These are phyloP conservation scores for Ampelomyces quisqualis DNA, from an alignment of 2,329 filamentous ascomycete genomes.

Conservation along the genomic window DNA sequence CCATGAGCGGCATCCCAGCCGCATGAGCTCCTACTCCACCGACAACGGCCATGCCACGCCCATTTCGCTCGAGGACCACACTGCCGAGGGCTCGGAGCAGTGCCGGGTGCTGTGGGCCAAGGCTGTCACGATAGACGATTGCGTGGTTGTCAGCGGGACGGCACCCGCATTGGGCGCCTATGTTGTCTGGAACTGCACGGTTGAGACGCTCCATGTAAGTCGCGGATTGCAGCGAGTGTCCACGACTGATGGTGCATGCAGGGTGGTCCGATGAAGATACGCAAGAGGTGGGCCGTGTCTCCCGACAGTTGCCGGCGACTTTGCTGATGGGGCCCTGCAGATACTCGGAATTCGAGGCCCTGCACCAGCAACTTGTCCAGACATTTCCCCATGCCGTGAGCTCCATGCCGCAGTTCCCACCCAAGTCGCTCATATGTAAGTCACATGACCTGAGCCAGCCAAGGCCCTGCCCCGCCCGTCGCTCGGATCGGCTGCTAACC, in stretches of 20 bases:
- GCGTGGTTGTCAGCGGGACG: conserved; percentile 61
- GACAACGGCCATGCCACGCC: conserved; percentile 41
- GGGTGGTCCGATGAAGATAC: conserved; percentile 59
- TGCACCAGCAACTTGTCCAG: conserved; percentile 69
- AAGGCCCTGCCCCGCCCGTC: no score
- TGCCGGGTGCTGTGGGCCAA: conserved; percentile 63
- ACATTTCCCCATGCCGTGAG: conserved; percentile 83
- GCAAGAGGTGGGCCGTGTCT: conserved; percentile 54
- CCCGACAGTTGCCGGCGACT: background rate
- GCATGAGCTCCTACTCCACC: conserved; percentile 38
- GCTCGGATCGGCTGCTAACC: background rate
- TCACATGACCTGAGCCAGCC: conserved; percentile 19
- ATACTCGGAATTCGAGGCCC: conserved; percentile 91
- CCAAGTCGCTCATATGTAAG: conserved; percentile 85
- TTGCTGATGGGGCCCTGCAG: conserved; percentile 45
- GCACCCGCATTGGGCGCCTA: conserved; percentile 73
- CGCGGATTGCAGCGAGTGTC: background rate
- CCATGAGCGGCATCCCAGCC: conserved; percentile 44
- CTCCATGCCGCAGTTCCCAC: conserved; percentile 85
- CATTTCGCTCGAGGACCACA: conserved; percentile 66
- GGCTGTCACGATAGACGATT: conserved; percentile 62
- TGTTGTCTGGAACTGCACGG: conserved; percentile 88
- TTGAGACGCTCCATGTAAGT: conserved; percentile 80
- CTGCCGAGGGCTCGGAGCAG: conserved; percentile 58
- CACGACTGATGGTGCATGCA: conserved; percentile 21